These are phyloP conservation scores for Cornus suecica DNA, from an alignment of 148 eudicot species.

Conservation along the genomic window DNA sequence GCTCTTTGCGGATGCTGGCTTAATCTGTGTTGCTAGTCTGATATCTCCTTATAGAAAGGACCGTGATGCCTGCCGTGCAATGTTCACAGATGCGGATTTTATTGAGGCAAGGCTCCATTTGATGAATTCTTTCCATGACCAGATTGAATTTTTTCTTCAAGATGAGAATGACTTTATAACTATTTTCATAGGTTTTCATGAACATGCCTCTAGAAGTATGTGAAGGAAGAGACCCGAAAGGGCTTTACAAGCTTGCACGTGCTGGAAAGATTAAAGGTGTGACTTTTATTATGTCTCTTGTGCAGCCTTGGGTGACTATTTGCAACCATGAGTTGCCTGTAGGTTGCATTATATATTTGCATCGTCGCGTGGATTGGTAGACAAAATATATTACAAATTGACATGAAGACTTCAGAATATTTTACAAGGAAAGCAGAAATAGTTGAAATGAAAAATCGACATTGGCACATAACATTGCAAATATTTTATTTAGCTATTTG, in stretches of 20 bases:
- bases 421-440: background rate
- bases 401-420: background rate
- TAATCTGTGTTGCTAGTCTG: conserved; percentile 86
- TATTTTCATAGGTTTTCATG: conserved; percentile 65
- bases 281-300: conserved; percentile 2
- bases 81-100: conserved; percentile 62
- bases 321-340: background rate
- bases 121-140: background rate
- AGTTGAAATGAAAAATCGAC: background rate
- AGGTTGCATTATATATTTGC: too few species aligned
- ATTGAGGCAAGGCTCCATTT: conserved; percentile 53
- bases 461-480: background rate
- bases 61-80: conserved; percentile 87
- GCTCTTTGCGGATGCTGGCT: conserved; percentile 80
- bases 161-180: background rate
- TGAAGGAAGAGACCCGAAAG: conserved; percentile 89
- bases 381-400: background rate
- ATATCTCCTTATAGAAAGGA: conserved; percentile 89
- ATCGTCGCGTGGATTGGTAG: too few species aligned
- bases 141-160: conserved; percentile 6
- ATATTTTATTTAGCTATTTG: background rate
- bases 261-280: conserved; percentile 92
- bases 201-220: conserved; percentile 83
- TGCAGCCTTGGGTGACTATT: background rate
- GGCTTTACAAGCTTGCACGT: conserved; percentile 93